Evolutionary conservation across 1,139 yeast species (phyloP).

Genomic region (Candida gigantensis): DNA sequence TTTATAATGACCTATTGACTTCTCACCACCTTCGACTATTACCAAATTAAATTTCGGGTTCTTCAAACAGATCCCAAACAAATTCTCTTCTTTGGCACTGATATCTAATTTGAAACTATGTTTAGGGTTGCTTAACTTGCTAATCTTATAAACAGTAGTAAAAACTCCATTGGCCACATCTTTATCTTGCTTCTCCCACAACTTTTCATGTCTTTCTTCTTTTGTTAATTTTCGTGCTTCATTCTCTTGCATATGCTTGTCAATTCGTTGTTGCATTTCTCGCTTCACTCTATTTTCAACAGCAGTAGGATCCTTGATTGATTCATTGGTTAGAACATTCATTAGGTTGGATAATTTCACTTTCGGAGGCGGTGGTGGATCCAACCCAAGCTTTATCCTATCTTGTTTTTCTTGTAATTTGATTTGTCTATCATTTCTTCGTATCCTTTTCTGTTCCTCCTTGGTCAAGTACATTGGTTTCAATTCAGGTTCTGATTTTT

Average conservation of each 20-base stretch:
- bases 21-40: constrained; percentile 71
- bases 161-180: constrained; percentile 49
- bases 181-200: constrained; percentile 45
- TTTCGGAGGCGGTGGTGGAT: constrained; percentile 88
- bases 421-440: constrained; percentile 69
- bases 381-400: constrained; percentile 74
- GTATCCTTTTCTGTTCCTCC: constrained; percentile 69
- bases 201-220: constrained; percentile 56
- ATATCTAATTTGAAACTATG: constrained; percentile 73
- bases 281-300: constrained; percentile 71
- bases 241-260: constrained; percentile 64
- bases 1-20: constrained; percentile 60
- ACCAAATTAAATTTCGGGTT: constrained; percentile 56
- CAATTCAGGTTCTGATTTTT: constrained; percentile 35
- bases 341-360: constrained; percentile 79
- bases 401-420: constrained; percentile 73
- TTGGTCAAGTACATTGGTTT: constrained; percentile 68
- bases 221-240: constrained; percentile 59
- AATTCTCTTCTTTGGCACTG: constrained; percentile 71
- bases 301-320: constrained; percentile 87
- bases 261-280: constrained; percentile 65
- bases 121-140: constrained; percentile 58
- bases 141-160: constrained; percentile 62
- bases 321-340: constrained; percentile 83
- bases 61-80: constrained; percentile 57